These are phyloP conservation scores for Paramecium caudatum DNA, from an alignment of 73 alveolate genomes.

Conservation along the genomic window DNA sequence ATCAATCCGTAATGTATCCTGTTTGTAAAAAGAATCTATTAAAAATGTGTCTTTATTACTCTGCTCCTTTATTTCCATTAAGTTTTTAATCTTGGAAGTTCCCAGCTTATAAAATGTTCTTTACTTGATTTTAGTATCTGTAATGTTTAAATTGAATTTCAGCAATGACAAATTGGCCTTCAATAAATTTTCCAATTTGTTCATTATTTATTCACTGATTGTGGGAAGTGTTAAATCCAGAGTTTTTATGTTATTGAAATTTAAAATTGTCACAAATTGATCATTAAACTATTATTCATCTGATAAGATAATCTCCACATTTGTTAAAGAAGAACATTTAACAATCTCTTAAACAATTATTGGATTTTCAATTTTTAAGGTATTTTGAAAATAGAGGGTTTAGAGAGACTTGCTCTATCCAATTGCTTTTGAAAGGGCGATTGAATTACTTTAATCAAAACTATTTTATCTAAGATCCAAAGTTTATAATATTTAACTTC, in stretches of 20 bases:
- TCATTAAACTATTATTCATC: neutral
- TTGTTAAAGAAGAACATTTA: neutral
- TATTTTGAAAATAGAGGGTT: neutral
- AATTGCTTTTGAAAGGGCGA: neutral
- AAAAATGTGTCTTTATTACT: constrained; percentile 4
- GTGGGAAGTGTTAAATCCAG: neutral
- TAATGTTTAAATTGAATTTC: neutral
- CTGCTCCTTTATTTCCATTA: constrained; percentile 32
- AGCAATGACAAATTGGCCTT: neutral
- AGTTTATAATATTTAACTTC: neutral
- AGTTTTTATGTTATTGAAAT: neutral
- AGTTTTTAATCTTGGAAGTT: neutral
- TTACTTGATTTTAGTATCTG: neutral
- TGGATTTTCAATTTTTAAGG: neutral
- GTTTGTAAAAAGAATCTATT: neutral
- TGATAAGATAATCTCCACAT: neutral
- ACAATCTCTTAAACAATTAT: neutral
- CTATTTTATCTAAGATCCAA: constrained; percentile 13
- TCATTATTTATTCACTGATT: neutral
- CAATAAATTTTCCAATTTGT: neutral
- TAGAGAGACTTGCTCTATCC: neutral
- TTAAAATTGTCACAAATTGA: neutral
- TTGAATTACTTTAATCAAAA: neutral
- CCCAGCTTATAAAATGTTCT: constrained; percentile 14
- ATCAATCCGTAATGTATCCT: neutral